Conservation (phyloP, 2,329 filamentous ascomycete species). For the Colletotrichum orchidophilum region DNA sequence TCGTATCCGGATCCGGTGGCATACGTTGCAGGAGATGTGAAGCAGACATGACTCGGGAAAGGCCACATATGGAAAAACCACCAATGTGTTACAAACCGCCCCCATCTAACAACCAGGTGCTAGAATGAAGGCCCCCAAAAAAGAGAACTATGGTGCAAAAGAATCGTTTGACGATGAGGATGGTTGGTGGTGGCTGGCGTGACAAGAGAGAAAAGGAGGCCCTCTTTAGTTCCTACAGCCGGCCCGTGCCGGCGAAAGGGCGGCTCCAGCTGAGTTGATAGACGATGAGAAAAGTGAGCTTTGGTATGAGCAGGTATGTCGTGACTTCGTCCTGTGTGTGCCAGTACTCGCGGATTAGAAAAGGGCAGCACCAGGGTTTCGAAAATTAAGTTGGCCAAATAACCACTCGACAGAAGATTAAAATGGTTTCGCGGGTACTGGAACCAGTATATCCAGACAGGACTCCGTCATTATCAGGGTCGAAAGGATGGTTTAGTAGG, state of each 20-base stretch:
- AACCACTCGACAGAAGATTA: slow-evolving; percentile 35
- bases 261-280: slow-evolving; percentile 30
- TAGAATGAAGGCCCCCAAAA: slow-evolving; percentile 17
- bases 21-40: slow-evolving; percentile 33
- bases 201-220: slow-evolving; percentile 24
- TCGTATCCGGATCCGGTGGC: slow-evolving; percentile 27
- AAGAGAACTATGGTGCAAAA: slow-evolving; percentile 29
- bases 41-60: slow-evolving; percentile 35
- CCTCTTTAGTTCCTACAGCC: slow-evolving; percentile 30
- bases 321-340: slow-evolving; percentile 36
- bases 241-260: slow-evolving; percentile 21
- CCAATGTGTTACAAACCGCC: slow-evolving; percentile 34
- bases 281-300: slow-evolving; percentile 29
- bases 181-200: slow-evolving; percentile 18
- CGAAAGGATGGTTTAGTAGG: slow-evolving; percentile 64
- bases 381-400: slow-evolving; percentile 35
- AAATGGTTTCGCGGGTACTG: slow-evolving; percentile 35
- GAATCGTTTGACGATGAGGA: slow-evolving; percentile 23
- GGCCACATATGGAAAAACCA: slow-evolving; percentile 34
- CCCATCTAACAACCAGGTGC: slow-evolving; percentile 30
- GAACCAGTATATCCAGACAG: slow-evolving; percentile 35
- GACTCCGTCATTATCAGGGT: slow-evolving; percentile 25
- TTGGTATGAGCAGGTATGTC: slow-evolving; percentile 35
- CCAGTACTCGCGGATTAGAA: slow-evolving; percentile 35
- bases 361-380: slow-evolving; percentile 31